phyloP scores from a whole-genome alignment of 768 basidiomycete species.

The Multifurca ochricompacta region DNA sequence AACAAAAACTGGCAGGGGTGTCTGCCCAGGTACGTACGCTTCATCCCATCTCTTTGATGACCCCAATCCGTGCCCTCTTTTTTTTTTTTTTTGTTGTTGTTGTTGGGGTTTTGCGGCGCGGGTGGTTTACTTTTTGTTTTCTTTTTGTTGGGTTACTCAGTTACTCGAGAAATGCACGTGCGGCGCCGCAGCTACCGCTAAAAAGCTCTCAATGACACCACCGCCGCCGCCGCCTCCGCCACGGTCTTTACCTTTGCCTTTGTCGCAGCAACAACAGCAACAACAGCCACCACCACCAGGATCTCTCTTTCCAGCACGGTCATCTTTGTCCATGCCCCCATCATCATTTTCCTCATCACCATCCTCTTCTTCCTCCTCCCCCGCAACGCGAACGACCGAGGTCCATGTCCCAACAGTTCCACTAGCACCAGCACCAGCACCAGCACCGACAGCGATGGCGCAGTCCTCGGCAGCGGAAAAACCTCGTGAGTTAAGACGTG shows the following conservation, averaged over 20 bases:
- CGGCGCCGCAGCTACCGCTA: background rate
- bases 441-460: background rate
- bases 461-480: background rate
- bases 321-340: too few relatives aligned
- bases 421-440: too few relatives aligned
- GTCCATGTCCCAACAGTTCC: too few relatives aligned
- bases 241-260: background rate
- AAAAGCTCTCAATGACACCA: background rate
- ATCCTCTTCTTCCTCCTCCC: too few relatives aligned
- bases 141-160: background rate
- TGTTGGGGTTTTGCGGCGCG: background rate
- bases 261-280: background rate
- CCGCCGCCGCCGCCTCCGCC: background rate
- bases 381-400: too few relatives aligned
- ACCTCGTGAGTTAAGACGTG: too few relatives aligned
- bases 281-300: background rate
- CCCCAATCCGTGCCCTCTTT: background rate
- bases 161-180: slow-evolving; percentile 8
- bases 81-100: too few relatives aligned
- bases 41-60: too few relatives aligned
- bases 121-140: background rate
- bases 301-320: too few relatives aligned
- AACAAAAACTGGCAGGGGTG: slow-evolving; percentile 2
- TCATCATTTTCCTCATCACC: too few relatives aligned
- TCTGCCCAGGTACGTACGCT: background rate